Conservation (phyloP, 2,329 filamentous ascomycete species). For the Ciborinia camelliae region DNA sequence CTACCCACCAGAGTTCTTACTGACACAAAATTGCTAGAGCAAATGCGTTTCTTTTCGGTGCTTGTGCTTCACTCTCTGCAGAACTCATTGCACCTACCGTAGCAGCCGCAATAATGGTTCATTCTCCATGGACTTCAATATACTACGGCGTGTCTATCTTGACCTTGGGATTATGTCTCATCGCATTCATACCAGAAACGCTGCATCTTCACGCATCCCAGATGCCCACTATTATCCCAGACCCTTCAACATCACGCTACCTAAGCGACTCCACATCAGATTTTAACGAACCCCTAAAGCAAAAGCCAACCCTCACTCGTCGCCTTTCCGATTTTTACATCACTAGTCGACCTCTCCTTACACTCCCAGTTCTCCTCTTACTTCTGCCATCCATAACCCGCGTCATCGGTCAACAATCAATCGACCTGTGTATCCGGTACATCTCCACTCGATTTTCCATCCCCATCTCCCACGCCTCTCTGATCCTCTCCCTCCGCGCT, state of each 20-base stretch:
- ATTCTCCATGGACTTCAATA: constrained; percentile 33
- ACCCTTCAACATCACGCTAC: constrained; percentile 12
- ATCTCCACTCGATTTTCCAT: constrained; percentile 33
- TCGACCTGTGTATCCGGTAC: constrained; percentile 31
- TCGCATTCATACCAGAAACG: constrained; percentile 37
- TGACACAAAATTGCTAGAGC: constrained; percentile 36
- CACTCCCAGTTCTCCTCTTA: constrained; percentile 34
- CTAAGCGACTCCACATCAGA: constrained; percentile 1
- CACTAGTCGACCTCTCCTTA: constrained; percentile 28
- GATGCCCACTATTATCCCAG: constrained; percentile 7
- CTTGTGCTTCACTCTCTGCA: constrained; percentile 36
- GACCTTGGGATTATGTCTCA: constrained; percentile 24
- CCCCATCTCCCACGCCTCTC: constrained; percentile 27
- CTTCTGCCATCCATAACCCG: constrained; percentile 31
- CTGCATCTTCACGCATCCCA: constrained; percentile 28
- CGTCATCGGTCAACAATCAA: constrained; percentile 23
- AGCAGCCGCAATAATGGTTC: constrained; percentile 39
- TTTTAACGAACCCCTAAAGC: not conserved
- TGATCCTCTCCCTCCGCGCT: constrained; percentile 33
- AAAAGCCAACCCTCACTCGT: constrained; percentile 22
- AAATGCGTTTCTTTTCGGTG: constrained; percentile 39
- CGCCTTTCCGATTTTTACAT: not conserved
- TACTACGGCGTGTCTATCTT: constrained; percentile 25
- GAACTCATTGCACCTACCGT: constrained; percentile 41
- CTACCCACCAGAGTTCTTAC: not conserved